A percentile compares a stretch with the other conserved stretches of the same genome.
These are phyloP conservation scores for Apiospora malaysiana DNA, from an alignment of 2,329 filamentous ascomycete species.

Conservation along the genomic window DNA sequence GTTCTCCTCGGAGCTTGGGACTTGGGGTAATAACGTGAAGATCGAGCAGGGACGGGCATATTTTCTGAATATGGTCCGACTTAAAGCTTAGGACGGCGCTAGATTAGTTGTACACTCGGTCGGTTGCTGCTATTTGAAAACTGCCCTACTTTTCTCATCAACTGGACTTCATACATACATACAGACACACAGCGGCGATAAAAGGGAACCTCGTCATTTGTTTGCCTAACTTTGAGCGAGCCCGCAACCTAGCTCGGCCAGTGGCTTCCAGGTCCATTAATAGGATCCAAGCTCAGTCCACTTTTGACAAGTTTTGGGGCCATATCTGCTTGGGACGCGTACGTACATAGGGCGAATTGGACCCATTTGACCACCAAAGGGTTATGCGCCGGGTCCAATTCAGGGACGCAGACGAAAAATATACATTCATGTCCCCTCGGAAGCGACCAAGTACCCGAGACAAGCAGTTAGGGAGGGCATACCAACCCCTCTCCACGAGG, in stretches of 20 bases:
- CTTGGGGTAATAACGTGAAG: background rate
- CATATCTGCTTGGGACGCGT: background rate
- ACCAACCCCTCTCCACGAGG: no score
- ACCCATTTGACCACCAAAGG: background rate
- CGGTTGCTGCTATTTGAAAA: background rate
- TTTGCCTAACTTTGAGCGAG: background rate
- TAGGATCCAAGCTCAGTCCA: background rate
- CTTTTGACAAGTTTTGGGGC: constrained; percentile 1
- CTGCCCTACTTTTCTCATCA: background rate
- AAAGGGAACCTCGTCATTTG: background rate
- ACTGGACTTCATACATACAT: no score
- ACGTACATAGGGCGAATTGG: background rate
- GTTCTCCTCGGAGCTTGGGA: no score
- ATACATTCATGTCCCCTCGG: background rate
- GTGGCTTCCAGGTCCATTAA: background rate
- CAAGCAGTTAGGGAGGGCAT: no score
- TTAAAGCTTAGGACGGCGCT: background rate
- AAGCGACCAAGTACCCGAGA: background rate
- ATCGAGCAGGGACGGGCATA: background rate
- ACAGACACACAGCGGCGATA: background rate
- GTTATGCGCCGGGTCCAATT: background rate
- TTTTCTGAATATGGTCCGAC: background rate
- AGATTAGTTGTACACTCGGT: background rate
- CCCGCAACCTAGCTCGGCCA: background rate
- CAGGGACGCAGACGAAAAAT: background rate